A percentile compares a stretch with the other conserved stretches of the same genome.
These are phyloP conservation scores for Chaetomidium leptoderma DNA, from an alignment of 495 filamentous ascomycete species.

Conservation along the genomic window DNA sequence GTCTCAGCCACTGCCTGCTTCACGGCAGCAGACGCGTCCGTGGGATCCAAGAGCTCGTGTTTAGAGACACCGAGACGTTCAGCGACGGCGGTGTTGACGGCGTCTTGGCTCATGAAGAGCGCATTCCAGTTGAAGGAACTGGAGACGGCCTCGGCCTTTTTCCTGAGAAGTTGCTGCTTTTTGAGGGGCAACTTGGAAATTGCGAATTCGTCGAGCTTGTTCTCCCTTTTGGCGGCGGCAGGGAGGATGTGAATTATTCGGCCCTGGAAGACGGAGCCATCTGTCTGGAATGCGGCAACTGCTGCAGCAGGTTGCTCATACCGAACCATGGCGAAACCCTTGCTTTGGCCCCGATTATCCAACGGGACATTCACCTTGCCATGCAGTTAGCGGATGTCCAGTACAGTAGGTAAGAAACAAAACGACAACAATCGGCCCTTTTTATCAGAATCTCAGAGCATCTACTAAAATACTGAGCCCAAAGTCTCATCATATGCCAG, in stretches of 20 bases:
- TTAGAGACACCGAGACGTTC: conserved; percentile 83
- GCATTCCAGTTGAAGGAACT: conserved; percentile 94
- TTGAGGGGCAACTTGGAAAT: conserved; percentile 87
- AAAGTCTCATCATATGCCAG: conserved; percentile 53
- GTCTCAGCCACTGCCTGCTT: conserved; percentile 97
- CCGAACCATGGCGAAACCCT: conserved; percentile 87
- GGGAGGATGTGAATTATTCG: conserved; percentile 86
- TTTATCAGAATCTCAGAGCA: conserved; percentile 51
- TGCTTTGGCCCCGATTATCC: conserved; percentile 61
- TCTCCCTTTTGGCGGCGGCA: conserved; percentile 71
- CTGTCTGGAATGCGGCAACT: conserved; percentile 69
- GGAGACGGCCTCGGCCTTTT: conserved; percentile 69
- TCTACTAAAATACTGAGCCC: conserved; percentile 64
- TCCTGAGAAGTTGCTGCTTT: conserved; percentile 85
- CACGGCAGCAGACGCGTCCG: conserved; percentile 85
- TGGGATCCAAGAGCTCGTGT: conserved; percentile 86
- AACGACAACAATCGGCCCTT: conserved; percentile 29
- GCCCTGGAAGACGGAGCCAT: conserved; percentile 84
- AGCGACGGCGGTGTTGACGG: conserved; percentile 86
- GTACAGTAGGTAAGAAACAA: conserved; percentile 20
- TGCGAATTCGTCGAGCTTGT: conserved; percentile 77
- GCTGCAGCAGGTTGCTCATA: conserved; percentile 66
- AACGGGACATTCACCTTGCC: conserved; percentile 77
- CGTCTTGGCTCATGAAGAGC: conserved; percentile 95
- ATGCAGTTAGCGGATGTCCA: conserved; percentile 30